Evolutionary conservation across 305 asterid genomes (phyloP).

Genomic region (Rubia peregrina): DNA sequence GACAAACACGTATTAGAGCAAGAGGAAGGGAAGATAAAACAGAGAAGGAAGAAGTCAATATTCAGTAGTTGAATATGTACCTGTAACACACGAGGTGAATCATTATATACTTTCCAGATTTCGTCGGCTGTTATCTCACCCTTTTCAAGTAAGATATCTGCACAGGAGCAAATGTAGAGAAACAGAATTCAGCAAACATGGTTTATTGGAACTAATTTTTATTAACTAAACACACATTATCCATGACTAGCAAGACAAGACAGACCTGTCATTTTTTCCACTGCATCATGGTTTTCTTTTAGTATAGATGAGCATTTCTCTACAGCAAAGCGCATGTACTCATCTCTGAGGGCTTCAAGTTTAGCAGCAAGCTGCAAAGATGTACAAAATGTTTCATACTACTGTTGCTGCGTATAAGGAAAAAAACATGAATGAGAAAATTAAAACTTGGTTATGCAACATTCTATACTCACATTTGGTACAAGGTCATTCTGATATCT

Average conservation of each 20-base stretch:
- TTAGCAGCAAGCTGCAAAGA: conserved; percentile 72
- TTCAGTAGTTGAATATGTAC: conserved; percentile 27
- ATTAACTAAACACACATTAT: conserved; percentile 7
- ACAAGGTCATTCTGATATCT: conserved; percentile 73
- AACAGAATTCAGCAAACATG: conserved; percentile 17
- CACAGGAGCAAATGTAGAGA: conserved; percentile 24
- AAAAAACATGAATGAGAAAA: not conserved
- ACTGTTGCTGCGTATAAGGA: not conserved
- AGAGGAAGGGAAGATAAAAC: not conserved
- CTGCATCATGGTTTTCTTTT: conserved; percentile 64
- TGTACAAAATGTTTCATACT: conserved; percentile 3
- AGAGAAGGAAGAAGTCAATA: conserved; percentile 9
- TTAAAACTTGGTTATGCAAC: conserved; percentile 2
- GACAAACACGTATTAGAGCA: not conserved
- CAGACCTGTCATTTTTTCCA: conserved; percentile 77
- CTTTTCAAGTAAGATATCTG: conserved; percentile 80
- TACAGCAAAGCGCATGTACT: conserved; percentile 80
- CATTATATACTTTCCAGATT: conserved; percentile 67
- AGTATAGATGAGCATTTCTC: conserved; percentile 70
- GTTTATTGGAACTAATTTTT: not conserved
- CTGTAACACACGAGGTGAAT: conserved; percentile 67
- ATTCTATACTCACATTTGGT: conserved; percentile 65
- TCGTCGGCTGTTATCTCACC: conserved; percentile 89
- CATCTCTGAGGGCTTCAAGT: conserved; percentile 93
- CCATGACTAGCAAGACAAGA: conserved; percentile 17